These are phyloP conservation scores for Symbiotaphrina buchneri DNA, from an alignment of 495 filamentous ascomycete species.

Conservation along the genomic window DNA sequence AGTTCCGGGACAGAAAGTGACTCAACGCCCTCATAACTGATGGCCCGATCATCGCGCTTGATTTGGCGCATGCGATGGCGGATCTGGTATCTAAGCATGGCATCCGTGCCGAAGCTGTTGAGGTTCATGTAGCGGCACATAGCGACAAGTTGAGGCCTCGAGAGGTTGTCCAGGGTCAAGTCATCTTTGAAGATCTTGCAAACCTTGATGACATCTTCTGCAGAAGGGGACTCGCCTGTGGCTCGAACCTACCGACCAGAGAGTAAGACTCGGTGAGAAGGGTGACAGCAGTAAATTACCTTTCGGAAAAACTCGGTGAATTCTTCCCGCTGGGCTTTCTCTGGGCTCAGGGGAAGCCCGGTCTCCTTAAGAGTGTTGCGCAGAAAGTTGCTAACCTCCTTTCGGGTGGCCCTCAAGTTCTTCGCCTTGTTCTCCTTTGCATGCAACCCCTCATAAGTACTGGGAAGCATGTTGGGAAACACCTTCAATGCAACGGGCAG, in stretches of 20 bases:
- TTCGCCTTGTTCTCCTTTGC: constrained; percentile 73
- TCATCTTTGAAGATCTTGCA: constrained; percentile 99
- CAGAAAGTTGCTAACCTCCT: constrained; percentile 85
- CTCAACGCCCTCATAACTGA: constrained; percentile 85
- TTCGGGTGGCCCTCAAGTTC: constrained; percentile 63
- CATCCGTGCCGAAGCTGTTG: constrained; percentile 87
- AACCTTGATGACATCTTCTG: constrained; percentile 88
- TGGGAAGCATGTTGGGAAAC: constrained; percentile 92
- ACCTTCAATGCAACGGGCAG: constrained; percentile 80
- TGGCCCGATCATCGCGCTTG: constrained; percentile 91
- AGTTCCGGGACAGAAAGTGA: constrained; percentile 82
- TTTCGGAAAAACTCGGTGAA: constrained; percentile 98
- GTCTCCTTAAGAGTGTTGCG: constrained; percentile 80
- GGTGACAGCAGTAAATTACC: too few relatives aligned
- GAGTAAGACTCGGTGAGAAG: background rate
- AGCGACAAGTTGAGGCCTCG: constrained; percentile 80
- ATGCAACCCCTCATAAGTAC: constrained; percentile 86
- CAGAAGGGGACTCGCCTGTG: constrained; percentile 73
- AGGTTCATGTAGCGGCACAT: constrained; percentile 99
- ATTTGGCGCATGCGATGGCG: constrained; percentile 97
- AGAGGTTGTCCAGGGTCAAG: constrained; percentile 90
- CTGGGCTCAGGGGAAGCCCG: constrained; percentile 65
- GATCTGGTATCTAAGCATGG: constrained; percentile 93
- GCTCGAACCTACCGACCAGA: constrained; percentile 36
- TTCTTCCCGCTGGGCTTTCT: constrained; percentile 78